A percentile compares a stretch with the other conserved stretches of the same genome.
Conservation (phyloP, 495 filamentous ascomycete genomes). For the Aspergillus affinis region DNA sequence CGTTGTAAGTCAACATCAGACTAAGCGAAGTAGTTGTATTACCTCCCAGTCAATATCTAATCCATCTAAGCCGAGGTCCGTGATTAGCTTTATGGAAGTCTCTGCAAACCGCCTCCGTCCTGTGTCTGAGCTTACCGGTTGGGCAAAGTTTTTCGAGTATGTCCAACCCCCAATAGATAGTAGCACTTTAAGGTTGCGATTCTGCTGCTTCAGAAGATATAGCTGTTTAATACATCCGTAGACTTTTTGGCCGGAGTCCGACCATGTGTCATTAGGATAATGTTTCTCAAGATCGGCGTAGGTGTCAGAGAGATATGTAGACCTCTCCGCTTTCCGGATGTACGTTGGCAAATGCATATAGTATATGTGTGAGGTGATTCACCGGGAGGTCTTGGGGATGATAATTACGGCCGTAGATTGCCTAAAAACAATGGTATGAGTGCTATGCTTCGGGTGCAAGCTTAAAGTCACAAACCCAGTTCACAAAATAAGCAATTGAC, state of each 20-base stretch:
- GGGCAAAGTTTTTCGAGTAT: conserved; percentile 71
- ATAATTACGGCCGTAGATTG: conserved; percentile 52
- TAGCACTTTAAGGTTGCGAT: conserved; percentile 79
- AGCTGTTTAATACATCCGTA: conserved; percentile 90
- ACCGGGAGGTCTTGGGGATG: conserved; percentile 73
- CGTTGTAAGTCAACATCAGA: no score
- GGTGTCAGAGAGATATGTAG: conserved; percentile 77
- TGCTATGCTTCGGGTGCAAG: no score
- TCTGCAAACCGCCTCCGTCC: conserved; percentile 64
- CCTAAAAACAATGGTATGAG: no score
- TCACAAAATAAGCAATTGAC: no score
- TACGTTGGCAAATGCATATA: conserved; percentile 83
- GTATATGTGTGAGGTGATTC: conserved; percentile 77
- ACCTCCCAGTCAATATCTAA: conserved; percentile 66
- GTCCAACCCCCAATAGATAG: conserved; percentile 68
- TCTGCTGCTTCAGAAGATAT: conserved; percentile 72
- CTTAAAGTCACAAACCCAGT: no score
- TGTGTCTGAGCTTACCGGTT: conserved; percentile 58
- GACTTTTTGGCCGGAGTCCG: conserved; percentile 59
- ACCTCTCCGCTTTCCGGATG: conserved; percentile 52
- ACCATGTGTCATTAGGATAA: conserved; percentile 75
- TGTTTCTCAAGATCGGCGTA: conserved; percentile 77
- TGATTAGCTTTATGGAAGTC: conserved; percentile 64
- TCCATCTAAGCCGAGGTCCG: conserved; percentile 63
- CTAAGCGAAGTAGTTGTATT: background rate